Base-by-base conservation (phyloP, 345 rosid species). In the Bruguiera gymnorhiza region DNA sequence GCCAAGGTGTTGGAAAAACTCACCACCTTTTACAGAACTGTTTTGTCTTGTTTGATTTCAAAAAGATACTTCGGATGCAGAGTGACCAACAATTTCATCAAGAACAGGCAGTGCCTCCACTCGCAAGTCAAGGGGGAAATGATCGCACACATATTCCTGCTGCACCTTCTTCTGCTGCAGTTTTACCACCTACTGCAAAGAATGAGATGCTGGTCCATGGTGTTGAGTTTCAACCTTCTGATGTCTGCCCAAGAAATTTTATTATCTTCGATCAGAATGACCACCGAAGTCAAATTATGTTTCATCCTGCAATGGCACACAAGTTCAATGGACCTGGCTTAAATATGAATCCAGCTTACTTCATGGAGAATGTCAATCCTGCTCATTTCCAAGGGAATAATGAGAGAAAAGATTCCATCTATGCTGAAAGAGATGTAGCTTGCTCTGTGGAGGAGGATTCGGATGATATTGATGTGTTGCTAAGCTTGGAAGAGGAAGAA, bases 391-490 rank as follows among this genome's bases (percentile, higher is more conserved):
- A 83, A 43, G 85, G 78, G 57, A 84, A 79, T 77, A 72, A 73
- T 54, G 84, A 63, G 56, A 78, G 75, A 21, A 74, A 67, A 64
- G 72, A 78, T 70, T 76, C 29, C 32, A 72, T 78, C 50, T 67
- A 70, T 72, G 73, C 54, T 69, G 84, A 70, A 27, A 83, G 79
- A 77, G 92, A 79, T 75, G 68, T 67, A 9, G 81, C 89, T 26
- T 74, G 79, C 67, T 83, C 87, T 69, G 66, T 75, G 62, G 82
- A 85, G 71, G 96, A 89, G 75, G 92, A 92, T 84, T 87, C 95
- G 2, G 90, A 84, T 75, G 98, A 92, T 76, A 89, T 92, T 51
- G 91, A 92, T 83, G 94, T 88, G 0, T 82, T 92, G 69, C 70
- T 92, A 82, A 87, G 92, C 84, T 67, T 75, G 61, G 95, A 87